Conservation (phyloP, 371 early-diverging fungal genomes). For the Apophysomyces elegans region DNA sequence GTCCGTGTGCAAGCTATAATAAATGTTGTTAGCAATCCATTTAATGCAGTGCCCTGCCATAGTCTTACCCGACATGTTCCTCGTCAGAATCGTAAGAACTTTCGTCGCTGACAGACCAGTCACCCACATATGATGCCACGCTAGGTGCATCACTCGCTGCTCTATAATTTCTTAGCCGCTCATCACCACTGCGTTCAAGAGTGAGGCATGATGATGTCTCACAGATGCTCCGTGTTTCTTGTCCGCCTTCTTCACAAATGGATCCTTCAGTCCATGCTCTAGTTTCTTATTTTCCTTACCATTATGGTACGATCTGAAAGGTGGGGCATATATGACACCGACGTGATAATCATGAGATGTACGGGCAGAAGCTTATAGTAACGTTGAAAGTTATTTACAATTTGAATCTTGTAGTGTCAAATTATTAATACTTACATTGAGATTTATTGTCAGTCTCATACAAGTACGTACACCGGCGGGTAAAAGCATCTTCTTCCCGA, state of each 20-base stretch:
- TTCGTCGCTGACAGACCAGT: constrained; percentile 18
- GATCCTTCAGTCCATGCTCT: background rate
- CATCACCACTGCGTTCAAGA: constrained; percentile 14
- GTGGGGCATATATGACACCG: constrained; percentile 66
- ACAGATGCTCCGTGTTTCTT: constrained; percentile 7
- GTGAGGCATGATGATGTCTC: constrained; percentile 4
- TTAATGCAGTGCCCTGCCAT: background rate
- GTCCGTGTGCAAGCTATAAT: background rate
- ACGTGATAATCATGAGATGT: constrained; percentile 52
- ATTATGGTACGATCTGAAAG: constrained; percentile 53
- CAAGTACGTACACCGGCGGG: constrained; percentile 66
- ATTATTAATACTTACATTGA: constrained; percentile 15
- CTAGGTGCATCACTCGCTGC: constrained; percentile 26
- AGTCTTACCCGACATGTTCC: background rate
- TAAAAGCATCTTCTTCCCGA: constrained; percentile 65
- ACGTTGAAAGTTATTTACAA: too few relatives aligned
- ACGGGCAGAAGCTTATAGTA: constrained; percentile 25
- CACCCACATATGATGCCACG: constrained; percentile 24
- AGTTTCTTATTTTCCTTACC: background rate
- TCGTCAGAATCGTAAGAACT: constrained; percentile 4
- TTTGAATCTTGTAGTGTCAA: too few relatives aligned
- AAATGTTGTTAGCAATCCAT: background rate
- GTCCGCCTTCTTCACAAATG: background rate
- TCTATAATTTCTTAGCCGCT: constrained; percentile 11
- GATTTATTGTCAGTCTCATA: constrained; percentile 46